Evolutionary conservation across 2,329 filamentous ascomycete species (phyloP), one percentile per base, ranked within the genome.

Genomic region (Colletotrichum sp.): DNA sequence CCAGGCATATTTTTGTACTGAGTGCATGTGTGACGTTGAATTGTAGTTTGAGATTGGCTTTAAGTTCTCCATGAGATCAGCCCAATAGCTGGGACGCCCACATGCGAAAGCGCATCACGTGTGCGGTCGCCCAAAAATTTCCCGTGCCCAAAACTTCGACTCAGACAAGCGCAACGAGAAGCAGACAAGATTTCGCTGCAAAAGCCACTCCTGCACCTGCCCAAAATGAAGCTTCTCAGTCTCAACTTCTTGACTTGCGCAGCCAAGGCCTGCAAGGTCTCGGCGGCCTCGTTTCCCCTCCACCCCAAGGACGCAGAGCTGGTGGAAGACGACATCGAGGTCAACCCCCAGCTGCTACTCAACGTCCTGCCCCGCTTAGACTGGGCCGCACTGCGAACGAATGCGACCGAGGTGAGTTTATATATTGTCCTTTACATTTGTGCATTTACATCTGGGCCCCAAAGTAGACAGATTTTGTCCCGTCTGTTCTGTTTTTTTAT

Each of bases 211-310:
- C 36, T 15, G 16, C 39, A n/a, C 36, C n/a, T 44, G 36, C 28
- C 55, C 24, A 48, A 73, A 72, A 99, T 99, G 97, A 99, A 99
- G 86, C 89, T 99, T 78, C 92, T 99, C 68, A 98, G 96, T 77
- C 93, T 98, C 81, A 99, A 99, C 87, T 99, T 99, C 86, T 89
- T 99, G 79, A 97, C 95, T 81, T 99, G 97, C 89, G 96, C 97
- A 77, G 94, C 98, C 83, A 99, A 98, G 89, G 90, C 94, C 72
- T 99, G 97, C 93, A 98, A 98, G 87, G 91, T 92, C 73, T 93
- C 93, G 36, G 89, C 93, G 8, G 88, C 91, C 68, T 95, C 95
- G 28, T 99, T 98, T 83, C 97, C 97, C 4, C 90, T 99, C 18
- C 97, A 99, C 84, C 96, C 97, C 72, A 94, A 94, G 81, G 96